Evolutionary conservation across 345 rosid genomes (phyloP).

Genomic region (Brassica nigra): DNA sequence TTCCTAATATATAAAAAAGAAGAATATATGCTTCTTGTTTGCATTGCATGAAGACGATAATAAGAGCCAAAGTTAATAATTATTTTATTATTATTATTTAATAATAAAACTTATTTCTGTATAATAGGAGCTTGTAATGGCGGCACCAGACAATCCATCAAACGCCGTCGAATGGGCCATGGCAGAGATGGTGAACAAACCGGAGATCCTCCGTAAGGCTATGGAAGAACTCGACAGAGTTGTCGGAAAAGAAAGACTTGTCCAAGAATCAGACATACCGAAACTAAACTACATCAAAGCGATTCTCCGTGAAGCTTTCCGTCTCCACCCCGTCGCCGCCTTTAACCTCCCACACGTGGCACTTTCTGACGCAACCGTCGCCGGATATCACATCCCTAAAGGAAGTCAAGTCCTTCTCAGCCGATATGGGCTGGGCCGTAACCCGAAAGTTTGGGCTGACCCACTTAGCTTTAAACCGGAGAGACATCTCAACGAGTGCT

Average conservation of each 20-base stretch:
- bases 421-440: conserved; percentile 41
- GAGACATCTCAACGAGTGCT: conserved; percentile 43
- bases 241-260: conserved; percentile 46
- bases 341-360: conserved; percentile 48
- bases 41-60: background rate
- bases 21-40: background rate
- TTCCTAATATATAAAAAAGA: background rate
- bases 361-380: conserved; percentile 44
- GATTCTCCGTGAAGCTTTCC: conserved; percentile 43
- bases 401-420: conserved; percentile 45
- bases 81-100: background rate
- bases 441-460: conserved; percentile 46
- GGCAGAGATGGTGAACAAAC: conserved; percentile 45
- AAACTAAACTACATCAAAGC: conserved; percentile 45
- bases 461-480: conserved; percentile 46
- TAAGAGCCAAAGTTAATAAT: background rate
- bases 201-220: conserved; percentile 42
- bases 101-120: background rate
- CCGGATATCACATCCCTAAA: conserved; percentile 44
- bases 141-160: conserved; percentile 48
- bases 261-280: conserved; percentile 45
- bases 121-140: conserved; percentile 44
- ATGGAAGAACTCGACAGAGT: conserved; percentile 44
- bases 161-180: conserved; percentile 48
- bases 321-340: conserved; percentile 47